Percentiles rank a stretch among this genome's conserved stretches.
phyloP scores from a whole-genome alignment of 352 stramenopile genomes.

The Phytophthora idaei region DNA sequence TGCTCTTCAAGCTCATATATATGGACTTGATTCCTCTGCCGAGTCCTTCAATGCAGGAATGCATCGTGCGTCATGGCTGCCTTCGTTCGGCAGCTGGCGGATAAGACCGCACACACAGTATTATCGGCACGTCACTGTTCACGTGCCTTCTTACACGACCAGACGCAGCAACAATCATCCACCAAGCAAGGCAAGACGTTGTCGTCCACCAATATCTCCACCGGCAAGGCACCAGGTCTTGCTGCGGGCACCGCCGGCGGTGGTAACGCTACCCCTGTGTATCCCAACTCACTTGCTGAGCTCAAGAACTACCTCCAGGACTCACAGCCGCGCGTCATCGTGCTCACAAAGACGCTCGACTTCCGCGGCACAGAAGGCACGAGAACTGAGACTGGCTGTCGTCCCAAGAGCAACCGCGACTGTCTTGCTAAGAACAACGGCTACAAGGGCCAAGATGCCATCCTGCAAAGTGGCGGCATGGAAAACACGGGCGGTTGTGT shows the following conservation, averaged over 20 bases:
- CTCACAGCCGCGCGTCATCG: conserved; percentile 49
- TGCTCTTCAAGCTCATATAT: no score
- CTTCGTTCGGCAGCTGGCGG: no score
- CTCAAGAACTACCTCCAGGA: conserved; percentile 54
- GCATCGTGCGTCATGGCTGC: no score
- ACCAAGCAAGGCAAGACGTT: conserved; percentile 8
- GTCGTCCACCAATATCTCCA: conserved; percentile 25
- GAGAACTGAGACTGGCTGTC: conserved; percentile 52
- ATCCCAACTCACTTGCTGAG: conserved; percentile 45
- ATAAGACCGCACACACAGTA: no score
- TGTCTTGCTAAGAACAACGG: conserved; percentile 65
- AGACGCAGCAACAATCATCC: conserved; percentile 9
- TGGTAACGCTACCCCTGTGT: conserved; percentile 41
- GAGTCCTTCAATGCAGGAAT: no score
- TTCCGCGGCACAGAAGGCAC: conserved; percentile 57
- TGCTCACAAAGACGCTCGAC: conserved; percentile 59
- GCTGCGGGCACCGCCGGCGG: conserved; percentile 45
- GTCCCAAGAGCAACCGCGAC: conserved; percentile 44
- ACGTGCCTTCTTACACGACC: no score
- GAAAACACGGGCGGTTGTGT: conserved; percentile 55
- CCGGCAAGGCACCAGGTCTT: conserved; percentile 29
- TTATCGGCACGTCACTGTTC: no score
- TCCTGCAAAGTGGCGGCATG: conserved; percentile 56
- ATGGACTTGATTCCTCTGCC: no score
- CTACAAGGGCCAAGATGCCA: conserved; percentile 58